These are phyloP conservation scores for Candida coquimbonensis DNA, from an alignment of 805 yeast species.

Conservation along the genomic window DNA sequence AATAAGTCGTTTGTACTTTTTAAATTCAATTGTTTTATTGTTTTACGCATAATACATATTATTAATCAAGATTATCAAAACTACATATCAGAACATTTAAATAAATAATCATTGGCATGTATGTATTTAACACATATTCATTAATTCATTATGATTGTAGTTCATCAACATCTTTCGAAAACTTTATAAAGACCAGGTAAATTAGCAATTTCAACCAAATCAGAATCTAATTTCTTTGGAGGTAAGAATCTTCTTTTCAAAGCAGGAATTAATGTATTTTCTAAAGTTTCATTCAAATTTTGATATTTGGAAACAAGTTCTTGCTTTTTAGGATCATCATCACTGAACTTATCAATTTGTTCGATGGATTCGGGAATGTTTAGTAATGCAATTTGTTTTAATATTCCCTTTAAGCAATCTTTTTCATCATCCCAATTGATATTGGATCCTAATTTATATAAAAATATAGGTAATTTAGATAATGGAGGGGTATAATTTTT, in stretches of 20 bases:
- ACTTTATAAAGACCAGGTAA: slow-evolving; percentile 86
- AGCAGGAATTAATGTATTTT: slow-evolving; percentile 56
- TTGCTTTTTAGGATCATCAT: slow-evolving; percentile 16
- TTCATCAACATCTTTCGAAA: slow-evolving; percentile 74
- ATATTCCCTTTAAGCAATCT: slow-evolving; percentile 57
- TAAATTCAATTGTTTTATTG: too few relatives aligned
- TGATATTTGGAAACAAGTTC: slow-evolving; percentile 22
- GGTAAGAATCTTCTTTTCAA: slow-evolving; percentile 61
- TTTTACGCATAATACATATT: too few relatives aligned
- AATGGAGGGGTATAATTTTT: slow-evolving; percentile 57
- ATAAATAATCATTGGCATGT: too few relatives aligned
- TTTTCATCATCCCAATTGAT: slow-evolving; percentile 65
- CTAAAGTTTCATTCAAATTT: slow-evolving; percentile 36
- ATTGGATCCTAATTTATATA: slow-evolving; percentile 51
- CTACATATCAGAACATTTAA: too few relatives aligned
- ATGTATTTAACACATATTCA: not conserved
- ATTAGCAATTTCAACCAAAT: slow-evolving; percentile 80
- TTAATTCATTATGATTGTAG: not conserved
- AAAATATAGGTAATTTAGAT: slow-evolving; percentile 57
- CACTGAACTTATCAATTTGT: slow-evolving; percentile 24
- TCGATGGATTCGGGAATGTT: slow-evolving; percentile 56
- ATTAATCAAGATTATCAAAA: too few relatives aligned
- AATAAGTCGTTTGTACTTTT: too few relatives aligned
- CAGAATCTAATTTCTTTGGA: slow-evolving; percentile 40
- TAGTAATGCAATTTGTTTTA: slow-evolving; percentile 62